Evolutionary conservation across 306 rosid species (phyloP).

Genomic region (Notholithocarpus densiflorus): DNA sequence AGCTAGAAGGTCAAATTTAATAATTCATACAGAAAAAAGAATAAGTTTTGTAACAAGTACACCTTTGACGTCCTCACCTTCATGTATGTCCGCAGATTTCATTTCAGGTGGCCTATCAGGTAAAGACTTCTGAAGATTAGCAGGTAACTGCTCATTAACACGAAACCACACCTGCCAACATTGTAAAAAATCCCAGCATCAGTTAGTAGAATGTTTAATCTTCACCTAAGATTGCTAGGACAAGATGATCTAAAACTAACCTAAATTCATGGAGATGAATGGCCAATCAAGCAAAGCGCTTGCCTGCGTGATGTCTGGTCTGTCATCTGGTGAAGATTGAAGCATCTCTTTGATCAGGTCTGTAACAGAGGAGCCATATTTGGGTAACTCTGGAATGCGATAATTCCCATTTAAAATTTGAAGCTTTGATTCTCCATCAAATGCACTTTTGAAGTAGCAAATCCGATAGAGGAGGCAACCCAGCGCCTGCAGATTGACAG

Average conservation of each 20-base stretch:
- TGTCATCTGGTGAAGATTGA: slow-evolving; percentile 84
- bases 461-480: slow-evolving; percentile 99
- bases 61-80: slow-evolving; percentile 45
- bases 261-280: slow-evolving; percentile 99
- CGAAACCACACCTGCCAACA: slow-evolving; percentile 91
- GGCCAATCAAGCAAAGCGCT: slow-evolving; percentile 99
- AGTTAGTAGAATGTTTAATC: slow-evolving; percentile 38
- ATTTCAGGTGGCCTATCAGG: slow-evolving; percentile 77
- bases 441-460: slow-evolving; percentile 94
- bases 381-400: slow-evolving; percentile 89
- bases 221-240: slow-evolving; percentile 53
- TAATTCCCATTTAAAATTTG: slow-evolving; percentile 97
- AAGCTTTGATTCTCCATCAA: slow-evolving; percentile 97
- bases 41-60: not conserved
- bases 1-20: not conserved
- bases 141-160: slow-evolving; percentile 82
- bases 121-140: slow-evolving; percentile 75
- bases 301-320: slow-evolving; percentile 99
- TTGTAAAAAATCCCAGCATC: slow-evolving; percentile 25
- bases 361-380: slow-evolving; percentile 56
- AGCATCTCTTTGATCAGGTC: slow-evolving; percentile 93
- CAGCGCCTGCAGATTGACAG: slow-evolving; percentile 63
- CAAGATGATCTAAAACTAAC: slow-evolving; percentile 94
- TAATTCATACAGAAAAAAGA: not conserved
- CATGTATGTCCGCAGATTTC: slow-evolving; percentile 45